Base-by-base conservation (phyloP, 2,329 filamentous ascomycete species). In the Aspergillus fructus region DNA sequence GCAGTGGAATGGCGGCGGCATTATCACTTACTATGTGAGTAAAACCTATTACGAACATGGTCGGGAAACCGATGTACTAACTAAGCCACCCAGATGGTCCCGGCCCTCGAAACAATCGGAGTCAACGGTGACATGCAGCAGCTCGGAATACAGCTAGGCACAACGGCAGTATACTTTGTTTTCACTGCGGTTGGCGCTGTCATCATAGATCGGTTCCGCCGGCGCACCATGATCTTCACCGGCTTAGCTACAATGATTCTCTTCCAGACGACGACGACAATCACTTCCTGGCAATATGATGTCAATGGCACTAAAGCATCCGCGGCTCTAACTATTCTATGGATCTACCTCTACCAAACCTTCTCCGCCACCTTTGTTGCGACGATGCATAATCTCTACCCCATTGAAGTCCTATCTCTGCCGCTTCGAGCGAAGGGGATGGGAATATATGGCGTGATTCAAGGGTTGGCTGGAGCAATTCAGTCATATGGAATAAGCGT, bases 281-380 rank as follows among this genome's bases (percentile, higher is more conserved):
- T 81, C 47, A 80, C 78, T 1, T 77, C 76, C 5, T 81, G 79
- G 79, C 74, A 75, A 52, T 81, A 77, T 59, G 66, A 62, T 8
- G 23, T 74, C 5, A 64, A 64, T 9, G 58, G 62, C 23, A 68
- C 60, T 23, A 64, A 67, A 15, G 71, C 74, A 1, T 68, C 76
- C 4, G 76, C 76, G 5, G 72, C 67, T 4, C 66, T 81, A 3
- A 79, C 77, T 0, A 69, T 81, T 3, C 67, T 79, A 48, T 81
- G 76, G 76, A 76, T 81, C 41, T 82, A 79, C 62, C 62, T 76
- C 48, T 81, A 80, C 68, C 79, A 81, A 63, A 71, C 79, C 17
- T 79, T 75, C 64, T 78, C 75, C 1, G 74, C 79, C 0, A 69
- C 71, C 1, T 71, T 81, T 37, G 76, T 80, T 49, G 78, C 78